A percentile compares a stretch with the other conserved stretches of the same genome.
Evolutionary conservation across 306 rosid genomes (phyloP).

Genomic region (Vachellia pachyceras): DNA sequence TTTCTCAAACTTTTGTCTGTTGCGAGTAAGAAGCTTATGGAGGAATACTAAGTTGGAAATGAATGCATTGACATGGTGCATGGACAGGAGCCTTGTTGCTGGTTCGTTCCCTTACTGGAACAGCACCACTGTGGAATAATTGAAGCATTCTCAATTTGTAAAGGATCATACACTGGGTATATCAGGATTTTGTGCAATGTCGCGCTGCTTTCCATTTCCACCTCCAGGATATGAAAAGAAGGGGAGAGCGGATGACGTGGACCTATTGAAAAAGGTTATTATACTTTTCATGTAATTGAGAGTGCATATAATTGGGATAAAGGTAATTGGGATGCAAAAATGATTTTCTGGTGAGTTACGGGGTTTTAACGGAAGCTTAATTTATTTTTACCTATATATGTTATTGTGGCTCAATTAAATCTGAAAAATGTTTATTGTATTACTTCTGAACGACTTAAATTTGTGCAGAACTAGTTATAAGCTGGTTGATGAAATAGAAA

Average conservation of each 20-base stretch:
- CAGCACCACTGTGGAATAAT: constrained; percentile 60
- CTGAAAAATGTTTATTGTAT: neutral
- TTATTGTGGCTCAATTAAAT: neutral
- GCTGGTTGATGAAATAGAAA: constrained; percentile 12
- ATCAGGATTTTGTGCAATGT: constrained; percentile 84
- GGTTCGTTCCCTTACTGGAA: constrained; percentile 77
- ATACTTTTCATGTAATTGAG: constrained; percentile 38
- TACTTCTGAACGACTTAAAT: neutral
- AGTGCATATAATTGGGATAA: constrained; percentile 30
- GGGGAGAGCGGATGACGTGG: constrained; percentile 64
- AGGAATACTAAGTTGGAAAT: constrained; percentile 75
- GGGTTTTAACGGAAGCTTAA: neutral
- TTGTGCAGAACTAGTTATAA: constrained; percentile 4
- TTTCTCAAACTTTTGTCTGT: constrained; percentile 45
- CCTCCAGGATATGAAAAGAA: constrained; percentile 95
- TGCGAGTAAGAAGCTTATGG: constrained; percentile 59
- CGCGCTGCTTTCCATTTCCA: constrained; percentile 98
- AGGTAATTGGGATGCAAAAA: constrained; percentile 12
- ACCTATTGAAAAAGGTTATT: constrained; percentile 75
- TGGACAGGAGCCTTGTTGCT: constrained; percentile 81
- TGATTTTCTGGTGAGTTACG: constrained; percentile 24
- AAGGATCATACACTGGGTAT: constrained; percentile 52
- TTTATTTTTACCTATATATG: constrained; percentile 5
- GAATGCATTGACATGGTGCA: constrained; percentile 96
- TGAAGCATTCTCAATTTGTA: constrained; percentile 50